These are phyloP conservation scores for Ciborinia camelliae DNA, from an alignment of 2,329 filamentous ascomycete genomes.

Conservation along the genomic window DNA sequence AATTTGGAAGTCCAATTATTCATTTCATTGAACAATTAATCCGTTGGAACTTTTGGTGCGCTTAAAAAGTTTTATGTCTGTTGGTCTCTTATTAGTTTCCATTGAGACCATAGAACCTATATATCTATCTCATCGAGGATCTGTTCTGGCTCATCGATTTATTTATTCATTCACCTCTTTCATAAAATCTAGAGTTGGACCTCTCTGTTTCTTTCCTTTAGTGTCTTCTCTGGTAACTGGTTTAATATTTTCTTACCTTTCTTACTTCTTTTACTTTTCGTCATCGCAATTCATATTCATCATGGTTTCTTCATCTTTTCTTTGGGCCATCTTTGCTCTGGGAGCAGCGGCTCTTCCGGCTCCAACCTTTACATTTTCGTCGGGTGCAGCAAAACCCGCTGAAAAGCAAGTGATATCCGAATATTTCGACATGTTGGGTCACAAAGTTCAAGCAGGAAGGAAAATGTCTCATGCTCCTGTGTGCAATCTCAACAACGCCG, in stretches of 20 bases:
- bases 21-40: neutral
- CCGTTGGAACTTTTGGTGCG: conserved; percentile 11
- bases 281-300: neutral
- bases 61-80: conserved; percentile 10
- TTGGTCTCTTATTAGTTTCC: conserved; percentile 12
- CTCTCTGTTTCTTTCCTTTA: conserved; percentile 6
- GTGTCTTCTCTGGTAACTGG: neutral
- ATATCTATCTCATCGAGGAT: conserved; percentile 5
- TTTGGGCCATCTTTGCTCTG: conserved; percentile 47
- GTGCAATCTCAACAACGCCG: conserved; percentile 54
- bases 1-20: conserved; percentile 12
- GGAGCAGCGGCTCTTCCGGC: conserved; percentile 44
- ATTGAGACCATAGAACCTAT: conserved; percentile 8
- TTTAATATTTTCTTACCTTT: conserved; percentile 6
- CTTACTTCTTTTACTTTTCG: neutral
- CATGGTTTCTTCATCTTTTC: conserved; percentile 18
- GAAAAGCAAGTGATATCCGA: conserved; percentile 47
- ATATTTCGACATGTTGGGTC: conserved; percentile 59
- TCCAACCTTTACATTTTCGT: conserved; percentile 30
- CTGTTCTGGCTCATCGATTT: neutral
- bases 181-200: conserved; percentile 2
- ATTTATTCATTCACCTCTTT: neutral
- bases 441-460: conserved; percentile 51
- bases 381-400: conserved; percentile 26
- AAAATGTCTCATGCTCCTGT: conserved; percentile 42